These are phyloP conservation scores for Phialemonium atrogriseum DNA, from an alignment of 2,329 filamentous ascomycete genomes.

Conservation along the genomic window DNA sequence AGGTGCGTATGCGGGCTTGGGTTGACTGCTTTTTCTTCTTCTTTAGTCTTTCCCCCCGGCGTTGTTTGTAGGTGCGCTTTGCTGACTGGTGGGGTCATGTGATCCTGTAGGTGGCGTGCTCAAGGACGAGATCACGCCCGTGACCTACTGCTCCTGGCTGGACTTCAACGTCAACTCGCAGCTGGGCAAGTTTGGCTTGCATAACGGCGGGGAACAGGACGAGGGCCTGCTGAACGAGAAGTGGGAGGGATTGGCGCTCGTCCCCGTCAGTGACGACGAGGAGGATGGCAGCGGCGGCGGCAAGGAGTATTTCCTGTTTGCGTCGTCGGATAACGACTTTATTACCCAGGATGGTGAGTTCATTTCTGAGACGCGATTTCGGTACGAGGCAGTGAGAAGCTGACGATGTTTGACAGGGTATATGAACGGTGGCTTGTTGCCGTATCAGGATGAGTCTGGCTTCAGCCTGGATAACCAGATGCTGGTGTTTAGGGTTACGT, in stretches of 20 bases:
- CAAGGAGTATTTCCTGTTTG: constrained; percentile 60
- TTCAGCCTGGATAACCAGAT: constrained; percentile 53
- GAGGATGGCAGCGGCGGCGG: constrained; percentile 27
- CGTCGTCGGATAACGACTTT: constrained; percentile 66
- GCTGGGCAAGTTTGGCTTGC: constrained; percentile 56
- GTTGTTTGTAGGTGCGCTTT: constrained; percentile 6
- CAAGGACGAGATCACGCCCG: constrained; percentile 43
- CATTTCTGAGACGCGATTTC: too few species aligned
- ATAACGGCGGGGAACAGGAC: constrained; percentile 59
- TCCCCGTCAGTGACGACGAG: constrained; percentile 43
- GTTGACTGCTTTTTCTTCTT: not conserved
- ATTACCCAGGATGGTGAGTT: constrained; percentile 57
- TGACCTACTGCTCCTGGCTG: constrained; percentile 56
- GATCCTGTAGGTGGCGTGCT: constrained; percentile 42
- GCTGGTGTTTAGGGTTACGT: constrained; percentile 50
- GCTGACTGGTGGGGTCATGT: constrained; percentile 2
- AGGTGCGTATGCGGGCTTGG: too few species aligned
- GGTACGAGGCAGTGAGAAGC: too few species aligned
- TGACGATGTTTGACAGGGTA: constrained; percentile 2
- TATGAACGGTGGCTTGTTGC: constrained; percentile 47
- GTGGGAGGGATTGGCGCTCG: constrained; percentile 62
- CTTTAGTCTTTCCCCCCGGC: too few species aligned
- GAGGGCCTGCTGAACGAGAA: constrained; percentile 61
- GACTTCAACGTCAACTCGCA: constrained; percentile 60
- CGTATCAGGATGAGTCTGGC: constrained; percentile 48